Conservation (phyloP, 2,329 filamentous ascomycete species). For the Alternaria brassicicola region DNA sequence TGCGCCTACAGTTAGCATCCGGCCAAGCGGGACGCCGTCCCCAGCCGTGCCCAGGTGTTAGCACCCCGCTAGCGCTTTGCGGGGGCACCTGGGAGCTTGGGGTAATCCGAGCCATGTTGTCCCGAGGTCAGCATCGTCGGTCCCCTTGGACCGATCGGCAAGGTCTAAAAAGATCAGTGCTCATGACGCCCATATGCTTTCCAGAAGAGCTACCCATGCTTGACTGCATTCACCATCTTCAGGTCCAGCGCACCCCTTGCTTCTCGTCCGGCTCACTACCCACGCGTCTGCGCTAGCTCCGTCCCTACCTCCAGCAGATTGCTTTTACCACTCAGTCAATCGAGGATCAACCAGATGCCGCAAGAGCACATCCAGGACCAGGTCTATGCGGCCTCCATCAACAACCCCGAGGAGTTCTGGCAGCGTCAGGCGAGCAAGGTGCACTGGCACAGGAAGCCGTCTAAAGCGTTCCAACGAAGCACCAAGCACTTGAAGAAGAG, state of each 20-base stretch:
- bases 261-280: neutral
- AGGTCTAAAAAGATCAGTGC: neutral
- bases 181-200: neutral
- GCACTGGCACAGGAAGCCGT: constrained; percentile 80
- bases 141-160: constrained; percentile 13
- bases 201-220: neutral
- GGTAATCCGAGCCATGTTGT: constrained; percentile 4
- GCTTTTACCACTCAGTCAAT: neutral
- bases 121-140: constrained; percentile 10
- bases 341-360: constrained; percentile 2
- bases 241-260: neutral
- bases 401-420: constrained; percentile 78
- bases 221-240: neutral
- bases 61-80: constrained; percentile 14
- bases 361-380: constrained; percentile 53
- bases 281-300: neutral
- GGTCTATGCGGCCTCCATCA: constrained; percentile 65
- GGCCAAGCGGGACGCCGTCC: neutral
- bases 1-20: neutral
- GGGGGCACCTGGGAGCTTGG: constrained; percentile 2
- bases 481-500: constrained; percentile 67
- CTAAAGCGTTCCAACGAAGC: constrained; percentile 63
- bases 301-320: neutral
- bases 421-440: constrained; percentile 73
- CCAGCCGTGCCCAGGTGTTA: constrained; percentile 2